phyloP scores from a whole-genome alignment of 345 rosid species.

The Psidium guajava region DNA sequence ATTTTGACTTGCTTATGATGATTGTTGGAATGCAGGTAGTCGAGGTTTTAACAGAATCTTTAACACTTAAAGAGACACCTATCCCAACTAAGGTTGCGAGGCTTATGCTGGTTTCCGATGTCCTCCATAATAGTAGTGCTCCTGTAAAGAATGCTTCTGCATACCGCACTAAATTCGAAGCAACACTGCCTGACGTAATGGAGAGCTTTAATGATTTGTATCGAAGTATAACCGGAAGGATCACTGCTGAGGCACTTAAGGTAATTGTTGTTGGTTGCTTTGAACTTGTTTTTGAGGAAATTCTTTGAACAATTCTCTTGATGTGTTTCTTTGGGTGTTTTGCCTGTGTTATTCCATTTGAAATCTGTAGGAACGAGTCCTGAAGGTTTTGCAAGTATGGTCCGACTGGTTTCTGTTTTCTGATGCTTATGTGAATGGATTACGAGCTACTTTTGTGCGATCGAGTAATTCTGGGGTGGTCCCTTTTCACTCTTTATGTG shows the following conservation, averaged over 20 bases:
- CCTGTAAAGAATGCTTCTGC: slow-evolving; percentile 99
- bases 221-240: slow-evolving; percentile 89
- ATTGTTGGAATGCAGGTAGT: slow-evolving; percentile 48
- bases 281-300: neutral
- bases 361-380: slow-evolving; percentile 71
- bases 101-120: slow-evolving; percentile 74
- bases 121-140: slow-evolving; percentile 96
- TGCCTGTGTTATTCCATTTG: neutral
- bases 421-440: slow-evolving; percentile 92
- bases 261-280: slow-evolving; percentile 17
- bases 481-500: slow-evolving; percentile 76
- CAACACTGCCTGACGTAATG: slow-evolving; percentile 84
- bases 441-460: slow-evolving; percentile 91
- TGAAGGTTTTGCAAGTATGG: slow-evolving; percentile 98
- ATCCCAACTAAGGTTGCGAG: slow-evolving; percentile 98
- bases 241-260: slow-evolving; percentile 97
- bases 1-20: neutral
- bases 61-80: slow-evolving; percentile 88
- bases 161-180: slow-evolving; percentile 95
- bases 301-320: neutral
- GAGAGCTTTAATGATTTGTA: slow-evolving; percentile 98
- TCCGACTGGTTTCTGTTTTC: slow-evolving; percentile 99
- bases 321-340: neutral
- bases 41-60: slow-evolving; percentile 94
- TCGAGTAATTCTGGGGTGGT: slow-evolving; percentile 79